Percentiles rank a stretch among this genome's conserved stretches.
phyloP scores from a whole-genome alignment of 2,329 filamentous ascomycete genomes.

The Beauveria sp. region DNA sequence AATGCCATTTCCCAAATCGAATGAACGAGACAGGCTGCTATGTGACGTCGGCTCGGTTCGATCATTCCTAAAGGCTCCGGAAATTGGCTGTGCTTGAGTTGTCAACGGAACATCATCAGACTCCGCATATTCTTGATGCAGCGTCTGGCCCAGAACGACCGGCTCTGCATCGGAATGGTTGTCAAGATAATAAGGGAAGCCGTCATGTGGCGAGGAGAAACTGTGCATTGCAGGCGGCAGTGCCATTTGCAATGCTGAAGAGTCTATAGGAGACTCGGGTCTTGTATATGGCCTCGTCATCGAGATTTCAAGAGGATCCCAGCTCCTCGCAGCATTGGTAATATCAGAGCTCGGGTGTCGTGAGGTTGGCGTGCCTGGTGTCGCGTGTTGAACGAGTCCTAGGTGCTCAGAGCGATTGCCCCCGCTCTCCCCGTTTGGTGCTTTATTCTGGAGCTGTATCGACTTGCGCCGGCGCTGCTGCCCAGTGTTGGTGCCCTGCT shows the following conservation, averaged over 20 bases:
- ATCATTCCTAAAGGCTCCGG: slow-evolving; percentile 37
- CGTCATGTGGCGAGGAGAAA: slow-evolving; percentile 17
- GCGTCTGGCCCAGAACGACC: slow-evolving; percentile 27
- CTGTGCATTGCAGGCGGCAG: slow-evolving; percentile 44
- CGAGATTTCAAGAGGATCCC: slow-evolving; percentile 16
- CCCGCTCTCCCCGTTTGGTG: background rate
- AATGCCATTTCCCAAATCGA: slow-evolving; percentile 48
- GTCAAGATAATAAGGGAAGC: slow-evolving; percentile 19
- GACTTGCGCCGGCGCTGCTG: slow-evolving; percentile 32
- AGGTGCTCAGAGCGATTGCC: background rate
- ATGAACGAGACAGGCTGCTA: slow-evolving; percentile 52
- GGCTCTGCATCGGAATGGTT: slow-evolving; percentile 24
- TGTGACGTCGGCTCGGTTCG: slow-evolving; percentile 34
- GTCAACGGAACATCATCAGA: slow-evolving; percentile 54
- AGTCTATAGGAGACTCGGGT: slow-evolving; percentile 45
- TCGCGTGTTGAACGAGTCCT: background rate
- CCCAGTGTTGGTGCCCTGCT: slow-evolving; percentile 20
- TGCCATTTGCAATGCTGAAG: slow-evolving; percentile 45
- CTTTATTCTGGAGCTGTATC: slow-evolving; percentile 60
- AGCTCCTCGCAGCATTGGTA: background rate
- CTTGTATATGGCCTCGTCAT: slow-evolving; percentile 23
- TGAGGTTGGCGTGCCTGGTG: background rate
- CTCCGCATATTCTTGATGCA: slow-evolving; percentile 36
- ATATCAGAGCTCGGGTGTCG: background rate
- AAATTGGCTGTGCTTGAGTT: slow-evolving; percentile 47